Conservation (phyloP, 495 filamentous ascomycete species). For the Gamarada debralockiae region DNA sequence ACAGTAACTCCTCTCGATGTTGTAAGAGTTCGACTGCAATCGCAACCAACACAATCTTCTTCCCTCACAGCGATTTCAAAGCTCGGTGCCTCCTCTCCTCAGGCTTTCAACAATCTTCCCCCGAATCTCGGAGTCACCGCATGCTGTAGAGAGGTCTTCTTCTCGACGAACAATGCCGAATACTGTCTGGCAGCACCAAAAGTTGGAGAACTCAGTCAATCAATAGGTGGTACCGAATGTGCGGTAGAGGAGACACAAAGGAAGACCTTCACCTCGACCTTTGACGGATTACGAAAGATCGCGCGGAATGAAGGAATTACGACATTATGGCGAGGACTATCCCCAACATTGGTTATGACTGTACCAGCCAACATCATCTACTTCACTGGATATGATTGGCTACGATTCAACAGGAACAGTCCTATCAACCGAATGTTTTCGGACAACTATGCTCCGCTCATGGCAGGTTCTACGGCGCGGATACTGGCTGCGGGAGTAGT, state of each 20-base stretch:
- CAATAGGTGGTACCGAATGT: conserved; percentile 54
- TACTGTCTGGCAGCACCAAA: conserved; percentile 67
- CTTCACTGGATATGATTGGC: conserved; percentile 96
- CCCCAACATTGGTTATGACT: conserved; percentile 89
- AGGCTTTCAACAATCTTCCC: conserved; percentile 27
- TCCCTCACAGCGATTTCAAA: conserved; percentile 18
- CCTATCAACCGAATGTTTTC: conserved; percentile 58
- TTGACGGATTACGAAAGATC: conserved; percentile 92
- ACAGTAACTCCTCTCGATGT: conserved; percentile 95
- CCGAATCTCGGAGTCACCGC: conserved; percentile 83
- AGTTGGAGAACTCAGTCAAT: conserved; percentile 24
- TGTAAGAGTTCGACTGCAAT: conserved; percentile 90
- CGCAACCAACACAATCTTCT: conserved; percentile 49
- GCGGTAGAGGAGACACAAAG: conserved; percentile 82
- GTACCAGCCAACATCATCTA: conserved; percentile 97
- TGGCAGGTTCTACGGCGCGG: conserved; percentile 75
- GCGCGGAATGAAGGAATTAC: conserved; percentile 87
- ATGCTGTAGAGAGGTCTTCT: conserved; percentile 97
- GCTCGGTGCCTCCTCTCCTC: conserved; percentile 27
- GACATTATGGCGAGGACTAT: conserved; percentile 90
- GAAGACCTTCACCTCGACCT: conserved; percentile 80
- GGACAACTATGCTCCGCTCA: conserved; percentile 71
- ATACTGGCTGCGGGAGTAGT: conserved; percentile 78
- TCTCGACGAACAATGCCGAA: conserved; percentile 80
- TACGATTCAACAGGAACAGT: conserved; percentile 66